phyloP scores from a whole-genome alignment of 805 yeast genomes.

The Clavispora fructus region DNA sequence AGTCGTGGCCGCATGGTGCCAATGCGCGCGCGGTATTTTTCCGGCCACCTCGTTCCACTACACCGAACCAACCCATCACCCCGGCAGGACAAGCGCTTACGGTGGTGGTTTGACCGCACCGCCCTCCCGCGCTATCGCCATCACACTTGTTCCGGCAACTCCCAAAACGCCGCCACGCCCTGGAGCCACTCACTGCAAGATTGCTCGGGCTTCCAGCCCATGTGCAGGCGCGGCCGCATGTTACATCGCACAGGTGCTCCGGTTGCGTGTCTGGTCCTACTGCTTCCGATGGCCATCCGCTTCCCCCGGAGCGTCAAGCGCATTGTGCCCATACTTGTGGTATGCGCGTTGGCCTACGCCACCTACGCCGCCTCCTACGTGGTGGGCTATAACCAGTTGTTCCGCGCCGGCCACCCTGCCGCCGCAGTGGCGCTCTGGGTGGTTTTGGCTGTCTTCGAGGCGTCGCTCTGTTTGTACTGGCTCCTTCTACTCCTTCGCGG shows the following conservation, averaged over 20 bases:
- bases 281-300: background rate
- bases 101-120: no score
- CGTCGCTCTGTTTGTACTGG: constrained; percentile 35
- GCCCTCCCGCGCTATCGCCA: no score
- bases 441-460: constrained; percentile 6
- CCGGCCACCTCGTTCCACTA: background rate
- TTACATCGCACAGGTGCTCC: no score
- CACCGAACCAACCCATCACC: no score
- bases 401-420: constrained; percentile 3
- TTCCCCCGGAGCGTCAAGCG: background rate
- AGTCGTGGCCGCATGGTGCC: background rate
- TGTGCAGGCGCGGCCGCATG: no score
- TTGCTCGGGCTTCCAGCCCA: no score
- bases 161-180: no score
- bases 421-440: constrained; percentile 14
- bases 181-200: no score
- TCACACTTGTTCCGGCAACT: no score
- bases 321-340: constrained; percentile 6
- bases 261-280: no score
- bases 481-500: constrained; percentile 41
- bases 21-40: background rate
- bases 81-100: no score
- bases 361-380: constrained; percentile 11
- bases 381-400: constrained; percentile 10
- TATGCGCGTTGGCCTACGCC: constrained; percentile 6